Evolutionary conservation across 1,284 basidiomycete genomes (phyloP).

Genomic region (Gymnopus androsaceus): DNA sequence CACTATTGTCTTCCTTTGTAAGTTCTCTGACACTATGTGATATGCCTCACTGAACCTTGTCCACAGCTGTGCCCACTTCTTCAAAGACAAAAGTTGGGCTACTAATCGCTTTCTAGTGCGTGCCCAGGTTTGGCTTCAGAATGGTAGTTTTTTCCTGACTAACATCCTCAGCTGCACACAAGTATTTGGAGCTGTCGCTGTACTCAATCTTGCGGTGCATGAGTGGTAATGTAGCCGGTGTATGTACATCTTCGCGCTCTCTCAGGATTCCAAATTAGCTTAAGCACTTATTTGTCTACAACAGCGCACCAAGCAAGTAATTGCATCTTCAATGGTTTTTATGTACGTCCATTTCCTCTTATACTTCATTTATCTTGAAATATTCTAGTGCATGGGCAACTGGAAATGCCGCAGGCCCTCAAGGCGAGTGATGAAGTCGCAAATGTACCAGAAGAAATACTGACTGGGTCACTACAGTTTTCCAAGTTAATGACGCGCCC

Average conservation of each 20-base stretch:
- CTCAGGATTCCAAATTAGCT: neutral
- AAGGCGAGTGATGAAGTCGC: conserved; percentile 31
- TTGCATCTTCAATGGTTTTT: conserved; percentile 47
- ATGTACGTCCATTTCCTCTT: conserved; percentile 30
- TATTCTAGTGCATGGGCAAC: conserved; percentile 45
- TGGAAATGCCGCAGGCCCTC: conserved; percentile 51
- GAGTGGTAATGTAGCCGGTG: conserved; percentile 47
- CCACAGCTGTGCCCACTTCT: conserved; percentile 40
- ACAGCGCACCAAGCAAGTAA: conserved; percentile 48
- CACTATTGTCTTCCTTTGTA: conserved; percentile 44
- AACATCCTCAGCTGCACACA: conserved; percentile 39
- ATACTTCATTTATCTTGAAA: neutral
- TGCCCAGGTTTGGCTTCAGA: conserved; percentile 1
- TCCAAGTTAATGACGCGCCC: conserved; percentile 47
- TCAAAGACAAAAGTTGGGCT: conserved; percentile 47
- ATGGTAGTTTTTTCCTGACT: neutral
- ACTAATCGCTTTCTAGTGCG: conserved; percentile 51
- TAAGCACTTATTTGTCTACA: neutral
- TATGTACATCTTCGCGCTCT: conserved; percentile 17
- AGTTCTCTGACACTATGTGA: neutral
- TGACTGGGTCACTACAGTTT: conserved; percentile 31
- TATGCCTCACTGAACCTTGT: neutral
- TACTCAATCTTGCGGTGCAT: conserved; percentile 47
- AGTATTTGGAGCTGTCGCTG: conserved; percentile 45
- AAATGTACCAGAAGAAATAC: neutral